Evolutionary conservation across 2,329 filamentous ascomycete genomes (phyloP).

Genomic region (Phialemonium atrogriseum): DNA sequence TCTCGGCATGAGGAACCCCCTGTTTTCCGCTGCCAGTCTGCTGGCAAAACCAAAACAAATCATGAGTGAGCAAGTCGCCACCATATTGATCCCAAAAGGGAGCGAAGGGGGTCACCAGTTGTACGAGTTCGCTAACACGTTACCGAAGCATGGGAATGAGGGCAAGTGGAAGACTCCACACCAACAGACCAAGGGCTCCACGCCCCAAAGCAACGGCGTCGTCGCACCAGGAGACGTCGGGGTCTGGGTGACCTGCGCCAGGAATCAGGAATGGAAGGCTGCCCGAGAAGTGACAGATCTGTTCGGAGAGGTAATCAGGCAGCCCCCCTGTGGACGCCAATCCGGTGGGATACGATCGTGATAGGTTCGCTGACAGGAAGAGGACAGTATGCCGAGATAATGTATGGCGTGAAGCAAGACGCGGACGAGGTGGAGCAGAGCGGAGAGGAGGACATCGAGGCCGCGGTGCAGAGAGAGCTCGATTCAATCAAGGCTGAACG

Average conservation of each 20-base stretch:
- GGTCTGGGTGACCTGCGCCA: conserved; percentile 71
- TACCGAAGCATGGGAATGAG: conserved; percentile 36
- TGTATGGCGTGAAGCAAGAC: conserved; percentile 42
- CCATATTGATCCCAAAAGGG: too few species aligned
- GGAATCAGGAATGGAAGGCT: conserved; percentile 62
- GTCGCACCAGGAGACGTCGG: conserved; percentile 63
- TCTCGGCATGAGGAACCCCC: too few species aligned
- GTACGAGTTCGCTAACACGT: neutral
- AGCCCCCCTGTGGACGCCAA: neutral
- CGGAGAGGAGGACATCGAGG: conserved; percentile 57
- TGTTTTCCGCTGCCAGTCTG: too few species aligned
- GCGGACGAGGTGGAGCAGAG: conserved; percentile 17
- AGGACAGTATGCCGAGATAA: conserved; percentile 54
- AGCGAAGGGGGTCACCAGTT: too few species aligned
- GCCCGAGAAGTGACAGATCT: conserved; percentile 57
- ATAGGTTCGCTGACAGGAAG: conserved; percentile 11
- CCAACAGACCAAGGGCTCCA: conserved; percentile 41
- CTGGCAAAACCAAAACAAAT: too few species aligned
- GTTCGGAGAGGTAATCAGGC: conserved; percentile 50
- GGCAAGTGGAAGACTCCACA: conserved; percentile 56
- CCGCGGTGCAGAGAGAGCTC: conserved; percentile 65
- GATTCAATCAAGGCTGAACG: conserved; percentile 44
- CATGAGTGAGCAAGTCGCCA: too few species aligned
- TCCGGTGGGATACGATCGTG: neutral
- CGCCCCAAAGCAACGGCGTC: conserved; percentile 29